Base-by-base conservation (phyloP, 495 filamentous ascomycete species). In the Trichoderma asperelloides region DNA sequence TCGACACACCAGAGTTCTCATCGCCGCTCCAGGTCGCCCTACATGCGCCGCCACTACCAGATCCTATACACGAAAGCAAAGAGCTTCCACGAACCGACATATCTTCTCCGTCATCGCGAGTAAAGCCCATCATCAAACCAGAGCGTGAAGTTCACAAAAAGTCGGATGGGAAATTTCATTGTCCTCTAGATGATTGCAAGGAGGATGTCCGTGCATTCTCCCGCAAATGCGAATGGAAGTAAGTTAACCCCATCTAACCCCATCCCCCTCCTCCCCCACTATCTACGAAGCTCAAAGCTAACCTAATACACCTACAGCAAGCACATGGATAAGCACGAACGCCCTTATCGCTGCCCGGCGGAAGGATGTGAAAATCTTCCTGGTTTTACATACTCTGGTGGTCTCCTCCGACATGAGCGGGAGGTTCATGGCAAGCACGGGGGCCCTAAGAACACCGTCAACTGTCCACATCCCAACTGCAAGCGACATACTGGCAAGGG, bases 311-410 rank as follows among this genome's bases (percentile, higher is more conserved):
- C 71, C 18, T 67, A 45, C 70, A 93, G 92, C 68, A 94, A 96
- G 78, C 93, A 97, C 75, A 96, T 96, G 91, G 93, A 97, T 79
- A 97, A 97, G 77, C 93, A 97, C 73, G 91, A 94, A 66, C 83
- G 93, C 21, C 93, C 93, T 0, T 97, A 96, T 78, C 89, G 91
- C 68, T 97, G 93, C 75, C 76, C 77, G 28, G 85, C 89, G 30
- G 81, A 82, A 18, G 87, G 86, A 23, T 97, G 93, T 74, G 91
- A 92, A 69, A 96, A 96, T 70, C 84, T 96, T 0, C 89, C 90
- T 69, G 93, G 93, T 23, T 97, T 97, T 78, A 96, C 93, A 16
- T 97, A 97, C 75, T 91, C 89, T 0, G 93, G 93, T 25, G 93
- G 93, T 12, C 85, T 97, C 2, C 76, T 93, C 11, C 85, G 93